These are phyloP conservation scores for Melampsora occidentalis DNA, from an alignment of 1,284 basidiomycete species.

Conservation along the genomic window DNA sequence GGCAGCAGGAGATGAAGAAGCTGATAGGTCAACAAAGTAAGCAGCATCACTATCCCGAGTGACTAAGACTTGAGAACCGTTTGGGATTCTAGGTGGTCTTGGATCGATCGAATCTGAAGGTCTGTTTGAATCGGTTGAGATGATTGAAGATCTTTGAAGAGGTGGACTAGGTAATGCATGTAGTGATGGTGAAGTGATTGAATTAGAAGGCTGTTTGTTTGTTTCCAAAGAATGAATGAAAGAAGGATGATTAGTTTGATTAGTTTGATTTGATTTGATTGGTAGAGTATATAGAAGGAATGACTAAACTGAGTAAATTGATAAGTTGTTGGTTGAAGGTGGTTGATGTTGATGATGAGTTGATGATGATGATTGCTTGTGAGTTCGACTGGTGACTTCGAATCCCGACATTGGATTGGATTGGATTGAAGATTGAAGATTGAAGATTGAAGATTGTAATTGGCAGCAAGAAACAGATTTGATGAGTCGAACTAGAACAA, in stretches of 20 bases:
- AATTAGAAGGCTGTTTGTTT: background rate
- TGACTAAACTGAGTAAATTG: background rate
- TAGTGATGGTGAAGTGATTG: background rate
- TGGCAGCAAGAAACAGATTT: too few species aligned
- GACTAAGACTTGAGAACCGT: constrained; percentile 42
- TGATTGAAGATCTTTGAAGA: background rate
- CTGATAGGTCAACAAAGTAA: constrained; percentile 43
- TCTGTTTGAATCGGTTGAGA: background rate
- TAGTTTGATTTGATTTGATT: too few species aligned
- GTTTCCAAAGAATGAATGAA: background rate
- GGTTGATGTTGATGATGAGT: background rate
- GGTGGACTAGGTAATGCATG: constrained; percentile 1
- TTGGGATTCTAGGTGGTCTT: constrained; percentile 29
- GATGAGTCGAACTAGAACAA: too few species aligned
- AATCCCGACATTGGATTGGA: constrained; percentile 1
- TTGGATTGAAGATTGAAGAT: too few species aligned
- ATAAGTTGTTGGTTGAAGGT: background rate
- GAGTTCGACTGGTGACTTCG: constrained; percentile 10
- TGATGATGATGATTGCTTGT: background rate
- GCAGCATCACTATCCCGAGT: constrained; percentile 42
- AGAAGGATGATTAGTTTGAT: background rate
- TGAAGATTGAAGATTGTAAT: too few species aligned
- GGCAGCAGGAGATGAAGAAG: constrained; percentile 37
- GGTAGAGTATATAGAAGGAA: too few species aligned
- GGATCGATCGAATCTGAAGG: constrained; percentile 9